Evolutionary conservation across 805 yeast genomes (phyloP).

Genomic region (Yarrowia keelungensis): DNA sequence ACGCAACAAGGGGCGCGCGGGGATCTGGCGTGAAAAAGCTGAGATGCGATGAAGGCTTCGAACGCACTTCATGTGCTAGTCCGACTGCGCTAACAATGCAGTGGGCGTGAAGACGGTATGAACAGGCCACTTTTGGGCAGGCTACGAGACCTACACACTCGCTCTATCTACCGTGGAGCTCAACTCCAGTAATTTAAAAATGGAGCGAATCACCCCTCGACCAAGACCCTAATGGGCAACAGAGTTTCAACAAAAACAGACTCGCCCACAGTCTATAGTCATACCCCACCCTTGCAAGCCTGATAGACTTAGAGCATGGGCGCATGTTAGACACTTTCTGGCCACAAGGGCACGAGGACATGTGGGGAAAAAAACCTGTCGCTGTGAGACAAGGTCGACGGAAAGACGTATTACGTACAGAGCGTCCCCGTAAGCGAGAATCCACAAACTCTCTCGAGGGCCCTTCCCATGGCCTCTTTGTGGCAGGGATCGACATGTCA

Average conservation of each 20-base stretch:
- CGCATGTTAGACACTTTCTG: not conserved
- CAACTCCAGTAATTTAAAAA: slow-evolving; percentile 9
- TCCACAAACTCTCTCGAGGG: no score
- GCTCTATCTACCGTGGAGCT: not conserved
- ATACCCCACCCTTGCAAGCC: slow-evolving; percentile 31
- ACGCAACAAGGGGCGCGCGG: slow-evolving; percentile 36
- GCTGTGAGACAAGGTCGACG: no score
- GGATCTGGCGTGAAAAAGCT: slow-evolving; percentile 38
- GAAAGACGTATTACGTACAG: no score
- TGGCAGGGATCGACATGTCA: slow-evolving; percentile 10
- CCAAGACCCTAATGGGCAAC: slow-evolving; percentile 13
- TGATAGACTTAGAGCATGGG: not conserved
- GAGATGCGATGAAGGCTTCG: slow-evolving; percentile 32
- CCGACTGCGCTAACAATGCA: not conserved
- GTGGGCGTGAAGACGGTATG: not conserved
- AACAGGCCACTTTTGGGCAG: not conserved
- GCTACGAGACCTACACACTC: not conserved
- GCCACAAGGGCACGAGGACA: slow-evolving; percentile 13
- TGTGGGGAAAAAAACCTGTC: slow-evolving; percentile 14
- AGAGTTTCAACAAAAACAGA: slow-evolving; percentile 21
- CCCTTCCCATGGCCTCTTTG: not conserved
- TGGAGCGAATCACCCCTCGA: slow-evolving; percentile 32
- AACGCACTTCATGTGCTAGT: slow-evolving; percentile 8
- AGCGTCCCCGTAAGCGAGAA: no score
- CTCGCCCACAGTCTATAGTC: not conserved